Percentiles rank a stretch among this genome's conserved stretches.
Evolutionary conservation across 2,329 filamentous ascomycete genomes (phyloP).

Genomic region (Aspergillus novofumigatus): DNA sequence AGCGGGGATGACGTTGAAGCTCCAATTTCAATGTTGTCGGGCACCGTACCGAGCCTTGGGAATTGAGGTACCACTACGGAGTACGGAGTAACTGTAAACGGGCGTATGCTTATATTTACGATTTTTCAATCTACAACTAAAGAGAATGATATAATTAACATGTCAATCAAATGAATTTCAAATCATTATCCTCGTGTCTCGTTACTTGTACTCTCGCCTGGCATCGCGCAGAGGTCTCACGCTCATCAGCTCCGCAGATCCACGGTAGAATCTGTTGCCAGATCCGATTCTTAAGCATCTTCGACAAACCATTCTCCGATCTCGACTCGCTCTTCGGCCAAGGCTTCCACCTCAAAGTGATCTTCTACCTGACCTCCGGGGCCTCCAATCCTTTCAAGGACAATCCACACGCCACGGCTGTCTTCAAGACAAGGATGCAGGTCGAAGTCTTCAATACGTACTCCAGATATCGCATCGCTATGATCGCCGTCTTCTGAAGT

Average conservation of each 20-base stretch:
- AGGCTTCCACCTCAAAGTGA: conserved; percentile 40
- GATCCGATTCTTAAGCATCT: conserved; percentile 19
- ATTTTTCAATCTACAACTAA: neutral
- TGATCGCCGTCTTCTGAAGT: conserved; percentile 72
- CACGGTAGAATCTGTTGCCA: neutral
- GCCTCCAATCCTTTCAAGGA: conserved; percentile 74
- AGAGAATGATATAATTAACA: neutral
- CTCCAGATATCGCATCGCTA: conserved; percentile 60
- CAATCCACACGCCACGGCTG: conserved; percentile 66
- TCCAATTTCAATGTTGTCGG: neutral
- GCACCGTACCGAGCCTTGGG: neutral
- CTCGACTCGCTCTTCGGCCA: conserved; percentile 40
- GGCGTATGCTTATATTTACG: neutral
- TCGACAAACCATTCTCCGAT: conserved; percentile 41
- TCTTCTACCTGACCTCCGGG: conserved; percentile 48
- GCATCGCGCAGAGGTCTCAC: neutral
- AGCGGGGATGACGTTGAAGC: conserved; percentile 22
- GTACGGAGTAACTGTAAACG: too few relatives aligned
- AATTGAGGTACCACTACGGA: neutral
- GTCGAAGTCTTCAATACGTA: conserved; percentile 71
- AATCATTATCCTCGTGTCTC: neutral
- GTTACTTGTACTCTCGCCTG: neutral
- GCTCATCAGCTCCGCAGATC: neutral
- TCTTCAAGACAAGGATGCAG: conserved; percentile 60
- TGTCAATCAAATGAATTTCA: neutral